Conservation (phyloP, 768 basidiomycete species). For the Coprinopsis cinerea region DNA sequence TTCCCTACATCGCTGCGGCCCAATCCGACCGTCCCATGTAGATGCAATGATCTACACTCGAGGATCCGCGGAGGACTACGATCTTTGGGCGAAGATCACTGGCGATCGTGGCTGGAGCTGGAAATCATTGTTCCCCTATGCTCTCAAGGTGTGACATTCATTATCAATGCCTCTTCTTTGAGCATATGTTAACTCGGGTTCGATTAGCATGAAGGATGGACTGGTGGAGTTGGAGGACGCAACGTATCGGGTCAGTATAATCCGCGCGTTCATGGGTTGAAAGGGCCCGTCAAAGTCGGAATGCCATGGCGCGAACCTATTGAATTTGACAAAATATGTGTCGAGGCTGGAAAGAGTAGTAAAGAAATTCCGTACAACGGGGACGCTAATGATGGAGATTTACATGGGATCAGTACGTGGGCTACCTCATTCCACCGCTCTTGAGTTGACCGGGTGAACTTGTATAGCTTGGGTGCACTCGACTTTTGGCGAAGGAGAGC, state of each 20-base stretch:
- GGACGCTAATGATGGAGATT: conserved; percentile 25
- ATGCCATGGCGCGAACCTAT: conserved; percentile 24
- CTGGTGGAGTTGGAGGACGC: conserved; percentile 30
- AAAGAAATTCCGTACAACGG: conserved; percentile 19
- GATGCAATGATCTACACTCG: conserved; percentile 11
- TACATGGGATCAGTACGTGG: conserved; percentile 24
- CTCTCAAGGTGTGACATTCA: not conserved
- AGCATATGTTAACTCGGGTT: conserved; percentile 5
- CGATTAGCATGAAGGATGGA: conserved; percentile 31
- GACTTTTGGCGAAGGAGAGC: conserved; percentile 20
- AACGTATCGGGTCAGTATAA: conserved; percentile 31
- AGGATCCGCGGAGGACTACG: conserved; percentile 1
- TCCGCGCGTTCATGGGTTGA: conserved; percentile 30
- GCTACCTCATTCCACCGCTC: too few relatives aligned
- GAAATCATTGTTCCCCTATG: not conserved
- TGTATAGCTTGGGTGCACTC: conserved; percentile 1
- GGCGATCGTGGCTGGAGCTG: conserved; percentile 5
- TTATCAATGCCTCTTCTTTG: conserved; percentile 13
- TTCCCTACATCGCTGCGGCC: too few relatives aligned
- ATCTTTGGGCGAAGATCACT: conserved; percentile 7
- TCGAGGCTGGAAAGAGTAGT: conserved; percentile 20
- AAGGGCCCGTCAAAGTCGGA: conserved; percentile 26
- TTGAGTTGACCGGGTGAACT: too few relatives aligned
- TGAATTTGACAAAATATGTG: conserved; percentile 24
- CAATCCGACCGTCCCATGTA: too few relatives aligned